Percentiles rank a stretch among this genome's conserved stretches.
These are phyloP conservation scores for Penicillium odoratum DNA, from an alignment of 495 filamentous ascomycete genomes.

Conservation along the genomic window DNA sequence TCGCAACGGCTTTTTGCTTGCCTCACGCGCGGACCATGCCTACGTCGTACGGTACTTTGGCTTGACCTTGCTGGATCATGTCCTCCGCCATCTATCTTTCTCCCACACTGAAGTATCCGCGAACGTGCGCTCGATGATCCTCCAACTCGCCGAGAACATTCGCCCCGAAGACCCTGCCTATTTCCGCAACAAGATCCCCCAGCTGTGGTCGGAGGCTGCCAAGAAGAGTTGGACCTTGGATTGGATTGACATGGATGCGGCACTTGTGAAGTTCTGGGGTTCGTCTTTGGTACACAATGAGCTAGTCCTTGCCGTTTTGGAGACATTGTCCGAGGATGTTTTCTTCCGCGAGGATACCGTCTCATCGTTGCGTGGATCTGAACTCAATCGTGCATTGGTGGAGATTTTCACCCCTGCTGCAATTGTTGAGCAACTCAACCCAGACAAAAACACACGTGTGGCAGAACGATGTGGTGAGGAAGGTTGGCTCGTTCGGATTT, in stretches of 20 bases:
- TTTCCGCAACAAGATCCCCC: constrained; percentile 90
- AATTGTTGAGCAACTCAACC: constrained; percentile 72
- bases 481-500: constrained; percentile 82
- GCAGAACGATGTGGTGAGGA: constrained; percentile 72
- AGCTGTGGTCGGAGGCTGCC: constrained; percentile 90
- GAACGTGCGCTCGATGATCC: constrained; percentile 68
- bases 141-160: constrained; percentile 74
- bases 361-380: constrained; percentile 75
- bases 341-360: constrained; percentile 87
- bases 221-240: constrained; percentile 89
- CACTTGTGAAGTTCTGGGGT: constrained; percentile 81
- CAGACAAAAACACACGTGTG: constrained; percentile 60
- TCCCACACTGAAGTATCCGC: constrained; percentile 61
- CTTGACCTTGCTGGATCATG: constrained; percentile 84
- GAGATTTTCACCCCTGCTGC: constrained; percentile 84
- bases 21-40: constrained; percentile 66
- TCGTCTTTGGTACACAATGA: constrained; percentile 70
- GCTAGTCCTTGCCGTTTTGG: constrained; percentile 78
- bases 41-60: constrained; percentile 90
- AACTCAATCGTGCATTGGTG: constrained; percentile 82
- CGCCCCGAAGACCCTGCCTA: constrained; percentile 74
- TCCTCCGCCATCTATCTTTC: constrained; percentile 78
- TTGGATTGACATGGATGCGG: constrained; percentile 92
- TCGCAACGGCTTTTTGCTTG: constrained; percentile 81
- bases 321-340: constrained; percentile 92